These are phyloP conservation scores for Eleusine coracana DNA, from an alignment of 176 grass and related monocot genomes.

Conservation along the genomic window DNA sequence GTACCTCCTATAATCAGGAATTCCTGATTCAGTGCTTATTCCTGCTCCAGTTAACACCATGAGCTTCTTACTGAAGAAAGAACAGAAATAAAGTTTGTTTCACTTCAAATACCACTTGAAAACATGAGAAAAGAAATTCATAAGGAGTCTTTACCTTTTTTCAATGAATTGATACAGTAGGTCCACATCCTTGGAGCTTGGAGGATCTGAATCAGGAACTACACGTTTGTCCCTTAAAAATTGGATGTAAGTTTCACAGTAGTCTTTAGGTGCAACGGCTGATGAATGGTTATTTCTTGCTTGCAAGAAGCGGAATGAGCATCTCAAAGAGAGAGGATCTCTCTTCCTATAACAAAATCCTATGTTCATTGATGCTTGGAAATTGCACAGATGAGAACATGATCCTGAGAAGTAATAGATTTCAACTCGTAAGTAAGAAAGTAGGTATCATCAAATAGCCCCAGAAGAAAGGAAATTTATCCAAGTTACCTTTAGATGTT, in stretches of 20 bases:
- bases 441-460: background rate
- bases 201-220: conserved; percentile 81
- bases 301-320: conserved; percentile 44
- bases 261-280: conserved; percentile 46
- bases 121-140: conserved; percentile 21
- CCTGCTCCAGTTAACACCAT: conserved; percentile 95
- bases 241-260: conserved; percentile 55
- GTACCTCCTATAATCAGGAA: conserved; percentile 98
- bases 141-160: conserved; percentile 53
- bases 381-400: conserved; percentile 34
- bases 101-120: conserved; percentile 33
- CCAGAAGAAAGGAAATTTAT: background rate
- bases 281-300: conserved; percentile 56
- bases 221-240: conserved; percentile 70
- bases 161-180: conserved; percentile 75
- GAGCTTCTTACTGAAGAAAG: conserved; percentile 70
- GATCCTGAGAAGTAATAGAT: conserved; percentile 51
- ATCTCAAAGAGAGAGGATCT: conserved; percentile 33
- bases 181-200: conserved; percentile 73
- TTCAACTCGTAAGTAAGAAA: conserved; percentile 31
- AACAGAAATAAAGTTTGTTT: conserved; percentile 40
- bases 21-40: conserved; percentile 93
- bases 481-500: conserved; percentile 59
- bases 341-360: conserved; percentile 33
- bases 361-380: conserved; percentile 33